Evolutionary conservation across 2,329 filamentous ascomycete genomes (phyloP), one percentile per base, ranked within the genome.

Genomic region (Fusarium agapanthi): DNA sequence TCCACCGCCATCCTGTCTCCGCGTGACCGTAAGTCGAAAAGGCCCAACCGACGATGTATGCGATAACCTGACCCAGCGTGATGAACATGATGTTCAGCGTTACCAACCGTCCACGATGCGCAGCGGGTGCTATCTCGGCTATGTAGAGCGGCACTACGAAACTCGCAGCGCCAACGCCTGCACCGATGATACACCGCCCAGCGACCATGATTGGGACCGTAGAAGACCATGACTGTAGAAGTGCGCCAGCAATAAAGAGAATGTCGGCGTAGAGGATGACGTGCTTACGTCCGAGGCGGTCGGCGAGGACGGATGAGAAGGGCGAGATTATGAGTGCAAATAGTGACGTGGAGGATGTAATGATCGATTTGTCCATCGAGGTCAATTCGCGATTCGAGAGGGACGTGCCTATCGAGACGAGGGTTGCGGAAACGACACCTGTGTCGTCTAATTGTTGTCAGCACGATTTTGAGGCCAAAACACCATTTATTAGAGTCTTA

Each of bases 141-240:
- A 98, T 95, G 82, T 97, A 97, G 75, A 98, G 81, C 50, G 95
- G 95, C 35, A 94, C 92, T 8, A 97, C 93, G 75, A 97, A 93
- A 78, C 91, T 94, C 14, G 92, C 93, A 6, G 90, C 90, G 22
- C 93, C 93, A 2, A 95, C 91, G 0, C 90, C 93, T 2, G 90
- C 85, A 34, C 93, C 93, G 6, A 95, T 91, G 3, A 95, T 83
- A 35, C 88, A 87, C 9, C 93, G 85, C 0, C 93, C 93, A 0
- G 85, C 73, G 0, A 94, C 88, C 92, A 95, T 94, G 16, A 80
- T 79, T 18, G 81, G 75, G 3, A 95, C 91, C 1, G 86, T 88
- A 6, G 76, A 80, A 65, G 89, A 87, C 50, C 83, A 76, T 2
- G 91, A 90, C 80, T 95, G 93, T 40, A 90, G 77, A 6, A 91